Percentiles rank a stretch among this genome's conserved stretches.
These are phyloP conservation scores for Fusarium udum DNA, from an alignment of 2,329 filamentous ascomycete species.

Conservation along the genomic window DNA sequence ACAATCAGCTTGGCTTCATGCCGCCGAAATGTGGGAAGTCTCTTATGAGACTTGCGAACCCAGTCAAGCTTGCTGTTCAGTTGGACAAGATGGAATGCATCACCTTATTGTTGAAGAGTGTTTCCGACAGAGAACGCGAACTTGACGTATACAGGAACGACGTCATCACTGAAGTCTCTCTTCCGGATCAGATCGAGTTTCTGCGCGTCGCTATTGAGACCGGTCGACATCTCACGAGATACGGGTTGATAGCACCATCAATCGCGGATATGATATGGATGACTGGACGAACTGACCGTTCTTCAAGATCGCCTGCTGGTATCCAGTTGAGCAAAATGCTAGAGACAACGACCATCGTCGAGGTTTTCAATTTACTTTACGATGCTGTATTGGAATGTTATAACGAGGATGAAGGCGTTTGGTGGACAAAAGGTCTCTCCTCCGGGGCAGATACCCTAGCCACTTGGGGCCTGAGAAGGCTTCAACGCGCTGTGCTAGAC, in stretches of 20 bases:
- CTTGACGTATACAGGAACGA: not conserved
- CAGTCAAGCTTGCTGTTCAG: not conserved
- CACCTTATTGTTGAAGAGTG: not conserved
- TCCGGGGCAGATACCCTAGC: not conserved
- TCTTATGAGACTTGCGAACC: not conserved
- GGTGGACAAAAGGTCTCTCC: not conserved
- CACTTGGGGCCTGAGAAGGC: not conserved
- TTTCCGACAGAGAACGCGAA: accelerated
- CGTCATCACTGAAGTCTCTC: not conserved
- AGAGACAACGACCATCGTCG: not conserved
- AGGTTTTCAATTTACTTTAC: not conserved
- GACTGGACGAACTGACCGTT: not conserved
- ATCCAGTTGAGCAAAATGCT: not conserved
- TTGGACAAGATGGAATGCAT: not conserved
- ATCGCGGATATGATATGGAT: not conserved
- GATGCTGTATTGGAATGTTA: not conserved
- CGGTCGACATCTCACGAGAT: not conserved
- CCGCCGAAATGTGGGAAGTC: not conserved
- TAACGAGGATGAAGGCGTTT: not conserved
- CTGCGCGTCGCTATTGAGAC: not conserved
- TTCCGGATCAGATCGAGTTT: not conserved
- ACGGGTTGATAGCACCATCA: not conserved
- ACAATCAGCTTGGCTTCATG: not conserved
- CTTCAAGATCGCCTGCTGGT: not conserved
- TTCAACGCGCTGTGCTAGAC: not conserved